Conservation (phyloP, 1,139 yeast species). For the Hyphopichia burtonii region DNA sequence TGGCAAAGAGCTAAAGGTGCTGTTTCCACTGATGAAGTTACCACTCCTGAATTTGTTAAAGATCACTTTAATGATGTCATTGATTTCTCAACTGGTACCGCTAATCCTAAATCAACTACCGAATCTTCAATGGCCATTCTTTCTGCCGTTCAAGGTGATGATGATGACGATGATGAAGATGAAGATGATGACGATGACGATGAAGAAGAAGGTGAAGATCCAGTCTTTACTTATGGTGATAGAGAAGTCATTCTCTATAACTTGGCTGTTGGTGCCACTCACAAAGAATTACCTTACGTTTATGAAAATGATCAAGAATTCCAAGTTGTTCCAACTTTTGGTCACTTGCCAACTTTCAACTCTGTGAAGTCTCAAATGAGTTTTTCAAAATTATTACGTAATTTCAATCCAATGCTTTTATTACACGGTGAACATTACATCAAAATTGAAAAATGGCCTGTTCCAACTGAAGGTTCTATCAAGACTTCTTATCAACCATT, state of each 20-base stretch:
- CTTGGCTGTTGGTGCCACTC: conserved; percentile 83
- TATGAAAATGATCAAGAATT: conserved; percentile 79
- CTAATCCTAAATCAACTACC: conserved; percentile 62
- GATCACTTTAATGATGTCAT: conserved; percentile 65
- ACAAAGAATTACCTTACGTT: conserved; percentile 72
- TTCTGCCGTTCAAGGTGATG: conserved; percentile 59
- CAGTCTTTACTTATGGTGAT: conserved; percentile 51
- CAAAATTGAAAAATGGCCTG: conserved; percentile 73
- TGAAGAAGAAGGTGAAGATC: conserved; percentile 37
- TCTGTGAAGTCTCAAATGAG: conserved; percentile 52
- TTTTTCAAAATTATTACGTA: conserved; percentile 60
- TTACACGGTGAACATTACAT: conserved; percentile 96
- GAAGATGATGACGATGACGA: conserved; percentile 52
- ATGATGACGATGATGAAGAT: conserved; percentile 47
- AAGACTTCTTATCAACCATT: conserved; percentile 66
- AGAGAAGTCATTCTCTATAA: conserved; percentile 83
- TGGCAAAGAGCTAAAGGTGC: conserved; percentile 94
- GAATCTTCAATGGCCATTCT: conserved; percentile 81
- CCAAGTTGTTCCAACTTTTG: conserved; percentile 90
- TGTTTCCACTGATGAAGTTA: conserved; percentile 54
- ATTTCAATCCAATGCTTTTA: conserved; percentile 85
- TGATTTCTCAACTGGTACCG: conserved; percentile 62
- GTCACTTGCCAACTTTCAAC: conserved; percentile 73
- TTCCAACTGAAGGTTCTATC: conserved; percentile 70
- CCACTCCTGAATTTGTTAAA: conserved; percentile 69